These are phyloP conservation scores for Citrus maxima DNA, from an alignment of 345 rosid genomes.

Conservation along the genomic window DNA sequence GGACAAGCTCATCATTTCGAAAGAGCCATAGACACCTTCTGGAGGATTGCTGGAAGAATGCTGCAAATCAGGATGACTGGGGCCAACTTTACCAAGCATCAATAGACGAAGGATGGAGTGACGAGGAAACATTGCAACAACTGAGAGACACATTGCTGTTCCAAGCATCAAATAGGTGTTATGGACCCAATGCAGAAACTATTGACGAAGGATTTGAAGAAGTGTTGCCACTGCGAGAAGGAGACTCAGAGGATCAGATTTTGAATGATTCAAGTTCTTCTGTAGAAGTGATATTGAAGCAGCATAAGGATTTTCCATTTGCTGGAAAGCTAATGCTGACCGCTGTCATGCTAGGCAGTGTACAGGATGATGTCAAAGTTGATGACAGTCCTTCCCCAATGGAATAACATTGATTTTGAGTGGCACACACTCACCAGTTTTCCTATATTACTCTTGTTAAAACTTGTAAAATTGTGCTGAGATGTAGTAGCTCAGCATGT, in stretches of 20 bases:
- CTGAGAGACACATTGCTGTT: conserved; percentile 65
- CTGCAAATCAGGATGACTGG: conserved; percentile 81
- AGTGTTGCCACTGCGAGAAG: conserved; percentile 69
- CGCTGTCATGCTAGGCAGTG: conserved; percentile 65
- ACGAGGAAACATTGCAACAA: conserved; percentile 65
- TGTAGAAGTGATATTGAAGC: conserved; percentile 80
- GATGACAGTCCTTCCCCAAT: conserved; percentile 27
- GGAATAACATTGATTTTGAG: conserved; percentile 16
- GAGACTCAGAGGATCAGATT: conserved; percentile 25
- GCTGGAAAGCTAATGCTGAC: conserved; percentile 89
- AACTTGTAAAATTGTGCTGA: neutral
- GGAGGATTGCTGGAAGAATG: conserved; percentile 90
- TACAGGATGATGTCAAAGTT: conserved; percentile 26
- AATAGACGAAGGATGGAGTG: conserved; percentile 75
- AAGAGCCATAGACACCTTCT: conserved; percentile 65
- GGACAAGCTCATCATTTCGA: conserved; percentile 78
- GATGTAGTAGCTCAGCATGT: neutral
- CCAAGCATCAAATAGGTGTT: conserved; percentile 72
- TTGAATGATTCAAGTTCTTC: conserved; percentile 37
- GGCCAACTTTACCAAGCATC: conserved; percentile 60
- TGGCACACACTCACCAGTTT: neutral
- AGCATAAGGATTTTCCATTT: conserved; percentile 73
- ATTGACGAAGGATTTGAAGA: conserved; percentile 62
- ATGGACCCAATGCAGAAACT: conserved; percentile 59
- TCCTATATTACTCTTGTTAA: neutral